Evolutionary conservation across 495 filamentous ascomycete genomes (phyloP), one percentile per base, ranked within the genome.

Genomic region (Darksidea phi): DNA sequence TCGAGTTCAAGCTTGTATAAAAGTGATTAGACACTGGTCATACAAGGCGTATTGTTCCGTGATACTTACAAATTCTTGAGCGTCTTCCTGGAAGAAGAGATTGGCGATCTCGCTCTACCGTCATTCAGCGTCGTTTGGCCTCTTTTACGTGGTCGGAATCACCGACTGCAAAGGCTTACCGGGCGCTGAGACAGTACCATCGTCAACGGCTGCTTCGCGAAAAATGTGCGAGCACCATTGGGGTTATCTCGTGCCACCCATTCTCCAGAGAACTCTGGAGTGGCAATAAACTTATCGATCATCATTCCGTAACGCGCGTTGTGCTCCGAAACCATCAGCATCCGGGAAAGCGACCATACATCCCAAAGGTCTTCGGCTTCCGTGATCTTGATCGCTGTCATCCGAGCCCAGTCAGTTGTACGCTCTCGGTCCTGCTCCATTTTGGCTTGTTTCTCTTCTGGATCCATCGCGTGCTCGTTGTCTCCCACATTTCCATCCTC

Each of bases 281-380:
- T 43, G 5, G 41, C 13, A 43, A 43, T 43, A 15, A 43, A 43
- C 41, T 43, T 43, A 43, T 43, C 41, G 13, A 43, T 43, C 41
- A 15, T 15, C 41, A 15, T 15, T 43, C 13, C 13, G 13, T 43
- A 43, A 15, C 41, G 5, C 18, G 13, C 18, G 18, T 43, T 43
- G 41, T 43, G 41, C 41, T 6, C 15, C 41, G 41, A 43, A 4
- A 43, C 41, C 41, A 43, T 43, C 13, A 43, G 41, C 41, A 43
- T 43, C 13, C 41, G 41, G 41, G 5, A 43, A 4, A 43, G 41
- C 41, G 41, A 43, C 41, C 41, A 43, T 4, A 43, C 18, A 15
- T 43, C 41, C 41, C 41, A 43, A 43, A 43, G 41, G 41, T 43
- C 41, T 15, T 43, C 41, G 41, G 41, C 41, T 43, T 43, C 41